These are phyloP conservation scores for Aspergillus chevalieri DNA, from an alignment of 2,329 filamentous ascomycete species.

Conservation along the genomic window DNA sequence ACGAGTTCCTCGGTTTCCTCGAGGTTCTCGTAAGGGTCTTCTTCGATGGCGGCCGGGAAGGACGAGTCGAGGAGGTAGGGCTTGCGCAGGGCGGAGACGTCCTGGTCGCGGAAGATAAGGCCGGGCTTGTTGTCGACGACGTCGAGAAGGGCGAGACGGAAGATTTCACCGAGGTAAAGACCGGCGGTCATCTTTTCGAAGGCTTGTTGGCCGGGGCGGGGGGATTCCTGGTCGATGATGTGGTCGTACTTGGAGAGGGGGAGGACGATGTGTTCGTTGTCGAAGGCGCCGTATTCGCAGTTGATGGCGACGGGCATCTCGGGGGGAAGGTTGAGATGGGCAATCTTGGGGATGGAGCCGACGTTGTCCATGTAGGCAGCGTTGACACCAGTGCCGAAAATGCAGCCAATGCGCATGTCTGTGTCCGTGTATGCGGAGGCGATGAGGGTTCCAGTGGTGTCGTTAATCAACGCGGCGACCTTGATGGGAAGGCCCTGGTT, in stretches of 20 bases:
- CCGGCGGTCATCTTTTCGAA: slow-evolving; percentile 99
- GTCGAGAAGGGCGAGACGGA: slow-evolving; percentile 80
- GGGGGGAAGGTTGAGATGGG: slow-evolving; percentile 78
- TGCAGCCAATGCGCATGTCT: slow-evolving; percentile 90
- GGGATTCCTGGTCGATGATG: slow-evolving; percentile 83
- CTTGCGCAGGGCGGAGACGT: slow-evolving; percentile 72
- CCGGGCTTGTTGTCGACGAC: slow-evolving; percentile 70
- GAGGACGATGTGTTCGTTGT: slow-evolving; percentile 85
- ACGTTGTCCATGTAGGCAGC: slow-evolving; percentile 96
- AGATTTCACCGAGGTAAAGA: slow-evolving; percentile 89
- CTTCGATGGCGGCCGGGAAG: slow-evolving; percentile 87
- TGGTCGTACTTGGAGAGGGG: slow-evolving; percentile 80
- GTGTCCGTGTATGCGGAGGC: slow-evolving; percentile 95
- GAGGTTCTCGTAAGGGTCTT: slow-evolving; percentile 94
- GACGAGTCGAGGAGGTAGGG: slow-evolving; percentile 87
- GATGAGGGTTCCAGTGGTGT: slow-evolving; percentile 94
- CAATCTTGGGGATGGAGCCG: slow-evolving; percentile 87
- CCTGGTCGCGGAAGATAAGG: slow-evolving; percentile 76
- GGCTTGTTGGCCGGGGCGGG: slow-evolving; percentile 85
- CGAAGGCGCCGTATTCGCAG: slow-evolving; percentile 95
- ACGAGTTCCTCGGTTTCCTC: slow-evolving; percentile 82
- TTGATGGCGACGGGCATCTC: slow-evolving; percentile 90
- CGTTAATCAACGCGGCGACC: slow-evolving; percentile 88
- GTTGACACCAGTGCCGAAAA: slow-evolving; percentile 97
- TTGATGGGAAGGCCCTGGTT: slow-evolving; percentile 78